Evolutionary conservation across 345 rosid genomes (phyloP), one percentile per base, ranked within the genome.

Genomic region (Excoecaria agallocha): DNA sequence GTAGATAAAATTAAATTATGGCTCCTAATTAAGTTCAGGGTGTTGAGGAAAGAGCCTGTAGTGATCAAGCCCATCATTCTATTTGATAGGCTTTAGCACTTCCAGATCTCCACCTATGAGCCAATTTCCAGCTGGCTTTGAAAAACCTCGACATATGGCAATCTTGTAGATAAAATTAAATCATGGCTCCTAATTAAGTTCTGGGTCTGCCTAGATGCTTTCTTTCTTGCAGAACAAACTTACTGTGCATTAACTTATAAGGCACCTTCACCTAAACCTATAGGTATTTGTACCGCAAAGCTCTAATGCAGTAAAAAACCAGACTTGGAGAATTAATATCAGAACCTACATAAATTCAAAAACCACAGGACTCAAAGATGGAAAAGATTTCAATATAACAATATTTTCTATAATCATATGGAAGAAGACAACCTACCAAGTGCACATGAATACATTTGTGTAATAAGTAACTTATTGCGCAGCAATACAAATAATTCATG

Each of bases 21-120:
- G n/a, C n/a, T n/a, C n/a, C n/a, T n/a, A n/a, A n/a, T n/a, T n/a
- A n/a, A n/a, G n/a, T n/a, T n/a, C n/a, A n/a, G n/a, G n/a, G n/a
- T 93, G 96, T 76, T 80, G 70, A 50, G 99, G 98, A 30, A 97
- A 96, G 12, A 96, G 86, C 85, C 98, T 89, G 77, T 88, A 91
- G 72, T 88, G 91, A 86, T 96, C 99, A 74, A 96, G 99, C 66
- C 99, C 99, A 8, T 96, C 99, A 39, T 93, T 86, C 38, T 93
- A 93, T 77, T 86, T 93, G 62, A 96, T 84, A 12, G 97, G 90
- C 71, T 86, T 72, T 77, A 91, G 78, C 39, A 93, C 93, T 85
- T 96, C 90, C 74, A 96, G 69, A 81, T 96, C 95, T 16, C 99
- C 98, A 65, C 99, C 98, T 49, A 96, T 85, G 60, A 96, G 89